A percentile compares a stretch with the other conserved stretches of the same genome.
phyloP scores from a whole-genome alignment of 2,329 filamentous ascomycete genomes.

The Podosphaera fusca region DNA sequence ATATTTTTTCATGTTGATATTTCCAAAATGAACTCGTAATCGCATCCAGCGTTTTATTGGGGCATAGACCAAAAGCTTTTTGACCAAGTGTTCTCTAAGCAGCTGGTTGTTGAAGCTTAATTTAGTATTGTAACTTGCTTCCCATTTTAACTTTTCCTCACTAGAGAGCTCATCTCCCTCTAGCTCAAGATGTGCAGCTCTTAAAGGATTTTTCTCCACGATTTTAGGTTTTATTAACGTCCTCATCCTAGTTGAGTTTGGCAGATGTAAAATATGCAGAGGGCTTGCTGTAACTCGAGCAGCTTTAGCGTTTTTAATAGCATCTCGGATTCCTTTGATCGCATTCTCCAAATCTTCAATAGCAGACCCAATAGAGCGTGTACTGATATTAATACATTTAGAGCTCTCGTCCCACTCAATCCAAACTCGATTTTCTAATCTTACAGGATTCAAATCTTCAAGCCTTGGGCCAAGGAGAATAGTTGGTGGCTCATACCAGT shows the following conservation, averaged over 20 bases:
- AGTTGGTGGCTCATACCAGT: not conserved
- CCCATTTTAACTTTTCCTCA: conserved; percentile 7
- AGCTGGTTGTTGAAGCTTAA: conserved; percentile 3
- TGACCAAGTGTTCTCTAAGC: conserved; percentile 7
- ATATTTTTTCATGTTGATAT: conserved; percentile 9
- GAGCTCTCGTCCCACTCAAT: conserved; percentile 1
- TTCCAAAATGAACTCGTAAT: conserved; percentile 15
- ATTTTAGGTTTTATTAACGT: conserved; percentile 3
- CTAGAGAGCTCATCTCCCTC: conserved; percentile 4
- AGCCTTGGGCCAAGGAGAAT: conserved; percentile 1
- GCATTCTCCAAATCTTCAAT: not conserved
- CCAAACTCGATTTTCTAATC: not conserved
- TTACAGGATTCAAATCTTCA: not conserved
- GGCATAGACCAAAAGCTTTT: conserved; percentile 7
- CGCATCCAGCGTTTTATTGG: conserved; percentile 12
- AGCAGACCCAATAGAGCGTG: not conserved
- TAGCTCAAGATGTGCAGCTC: conserved; percentile 6
- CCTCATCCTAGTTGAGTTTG: conserved; percentile 5
- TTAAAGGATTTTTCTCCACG: not conserved
- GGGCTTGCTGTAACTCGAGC: conserved; percentile 6
- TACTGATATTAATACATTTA: conserved; percentile 1
- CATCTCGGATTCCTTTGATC: conserved; percentile 8
- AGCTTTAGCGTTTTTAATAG: conserved; percentile 7
- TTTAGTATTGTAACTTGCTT: conserved; percentile 2
- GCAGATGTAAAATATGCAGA: conserved; percentile 11